Evolutionary conservation across 139 green algal genomes (phyloP), one percentile per base, ranked within the genome.

Genomic region (Pseudopediastrum boryanum): DNA sequence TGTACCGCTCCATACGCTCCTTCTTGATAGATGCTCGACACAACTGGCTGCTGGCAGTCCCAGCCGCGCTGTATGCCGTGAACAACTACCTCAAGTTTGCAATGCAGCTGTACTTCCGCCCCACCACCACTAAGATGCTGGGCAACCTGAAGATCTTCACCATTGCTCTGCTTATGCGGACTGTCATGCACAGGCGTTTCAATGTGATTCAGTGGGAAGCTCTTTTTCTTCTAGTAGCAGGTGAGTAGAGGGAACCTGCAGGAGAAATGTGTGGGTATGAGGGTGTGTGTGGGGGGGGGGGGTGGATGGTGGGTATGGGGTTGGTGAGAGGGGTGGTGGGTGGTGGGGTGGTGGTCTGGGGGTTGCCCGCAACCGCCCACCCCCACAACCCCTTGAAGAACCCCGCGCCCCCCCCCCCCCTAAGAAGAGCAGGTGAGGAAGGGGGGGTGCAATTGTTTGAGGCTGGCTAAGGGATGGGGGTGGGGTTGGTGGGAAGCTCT

Each of bases 91-190:
- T 98, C 31, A 98, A 98, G 63, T 75, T 68, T 52, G 42, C 27
- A n/a, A 52, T 79, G 71, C 80, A 86, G 81, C 69, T 89, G 31
- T 89, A 85, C 70, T 86, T 86, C 75, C 56, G 68, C 27, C 96
- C 96, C 51, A 96, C 95, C 23, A 98, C 96, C 43, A 95, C 94
- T 64, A 98, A 98, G 89, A 99, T 99, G 96, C 87, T 99, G 36
- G 84, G 87, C 62, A 99, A 99, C 87, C 85, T 99, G 2, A 99
- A 99, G 84, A 85, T 91, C 63, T 89, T 91, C 69, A 84, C 77
- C 50, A 98, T 98, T 33, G 95, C 95, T 13, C 62, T 98, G 64
- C 88, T 98, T 46, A 93, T 98, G 89, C 88, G 88, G 23, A 64
- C 80, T n/a, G 84, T 98, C 33, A 86, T 98, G 91, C 74, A 88